These are phyloP conservation scores for Drosera capensis DNA, from an alignment of 148 eudicot genomes.

Conservation along the genomic window DNA sequence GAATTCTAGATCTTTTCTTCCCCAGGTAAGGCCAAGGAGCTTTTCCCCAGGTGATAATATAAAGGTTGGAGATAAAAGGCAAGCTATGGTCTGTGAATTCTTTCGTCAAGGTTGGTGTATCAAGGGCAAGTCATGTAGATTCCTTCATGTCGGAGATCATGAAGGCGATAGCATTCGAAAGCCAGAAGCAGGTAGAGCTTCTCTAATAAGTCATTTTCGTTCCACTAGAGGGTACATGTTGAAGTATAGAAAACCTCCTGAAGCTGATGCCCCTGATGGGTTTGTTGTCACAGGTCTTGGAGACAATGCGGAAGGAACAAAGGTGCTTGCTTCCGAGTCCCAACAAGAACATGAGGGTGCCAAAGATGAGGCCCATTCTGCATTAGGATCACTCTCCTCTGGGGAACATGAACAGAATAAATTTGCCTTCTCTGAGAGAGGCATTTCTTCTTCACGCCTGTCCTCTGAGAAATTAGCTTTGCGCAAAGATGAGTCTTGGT, in stretches of 20 bases:
- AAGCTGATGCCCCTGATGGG: conserved; percentile 15
- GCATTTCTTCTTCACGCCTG: conserved; percentile 9
- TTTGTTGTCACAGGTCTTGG: conserved; percentile 35
- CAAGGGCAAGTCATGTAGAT: conserved; percentile 72
- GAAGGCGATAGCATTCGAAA: conserved; percentile 15
- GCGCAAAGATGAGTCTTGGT: conserved; percentile 14
- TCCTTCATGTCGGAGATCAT: conserved; percentile 46
- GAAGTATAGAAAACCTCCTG: conserved; percentile 9
- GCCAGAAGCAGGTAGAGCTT: conserved; percentile 20
- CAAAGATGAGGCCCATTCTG: conserved; percentile 8
- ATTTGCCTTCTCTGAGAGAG: conserved; percentile 12
- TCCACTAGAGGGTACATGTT: conserved; percentile 23
- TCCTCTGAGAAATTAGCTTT: conserved; percentile 13
- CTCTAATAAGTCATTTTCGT: conserved; percentile 17
- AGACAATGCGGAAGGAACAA: conserved; percentile 17
- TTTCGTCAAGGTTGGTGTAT: conserved; percentile 86
- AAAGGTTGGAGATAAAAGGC: conserved; percentile 34
- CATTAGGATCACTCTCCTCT: conserved; percentile 8
- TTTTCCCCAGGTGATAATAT: conserved; percentile 27
- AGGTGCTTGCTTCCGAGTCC: conserved; percentile 9
- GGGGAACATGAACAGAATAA: conserved; percentile 12
- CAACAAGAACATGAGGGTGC: conserved; percentile 10
- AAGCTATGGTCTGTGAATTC: conserved; percentile 47
- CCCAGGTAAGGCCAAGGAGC: conserved; percentile 41
- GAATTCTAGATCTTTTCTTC: conserved; percentile 38